These are phyloP conservation scores for Ophiostoma sp. DNA, from an alignment of 2,329 filamentous ascomycete genomes.

Conservation along the genomic window DNA sequence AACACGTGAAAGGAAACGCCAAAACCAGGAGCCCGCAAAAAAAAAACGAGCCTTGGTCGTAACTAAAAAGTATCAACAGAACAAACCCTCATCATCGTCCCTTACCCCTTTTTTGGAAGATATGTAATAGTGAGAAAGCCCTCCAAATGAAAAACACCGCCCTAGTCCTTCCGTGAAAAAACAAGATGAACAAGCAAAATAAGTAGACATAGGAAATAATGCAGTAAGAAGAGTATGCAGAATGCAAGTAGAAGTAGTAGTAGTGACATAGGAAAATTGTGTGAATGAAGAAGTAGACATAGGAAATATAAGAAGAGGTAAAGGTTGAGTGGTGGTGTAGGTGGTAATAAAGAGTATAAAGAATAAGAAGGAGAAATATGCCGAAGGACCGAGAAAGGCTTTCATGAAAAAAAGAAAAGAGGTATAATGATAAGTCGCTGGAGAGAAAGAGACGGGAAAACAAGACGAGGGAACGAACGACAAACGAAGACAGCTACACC, in stretches of 20 bases:
- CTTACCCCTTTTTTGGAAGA: neutral
- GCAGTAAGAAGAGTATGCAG: neutral
- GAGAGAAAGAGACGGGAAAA: slow-evolving; percentile 15
- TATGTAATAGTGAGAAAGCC: neutral
- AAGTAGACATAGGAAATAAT: neutral
- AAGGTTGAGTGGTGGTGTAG: neutral
- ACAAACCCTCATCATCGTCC: neutral
- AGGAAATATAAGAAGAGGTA: neutral
- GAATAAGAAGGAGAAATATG: neutral
- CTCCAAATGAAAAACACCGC: neutral
- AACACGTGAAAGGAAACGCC: neutral
- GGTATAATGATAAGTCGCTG: slow-evolving; percentile 4
- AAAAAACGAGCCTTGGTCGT: neutral
- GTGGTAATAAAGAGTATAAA: neutral
- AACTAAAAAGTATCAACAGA: neutral
- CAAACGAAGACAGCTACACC: slow-evolving; percentile 20
- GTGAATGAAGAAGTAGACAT: neutral
- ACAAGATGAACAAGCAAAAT: neutral
- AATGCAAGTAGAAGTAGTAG: neutral
- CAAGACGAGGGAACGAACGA: neutral
- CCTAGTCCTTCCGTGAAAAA: neutral
- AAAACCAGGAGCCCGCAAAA: neutral
- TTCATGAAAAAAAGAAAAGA: neutral
- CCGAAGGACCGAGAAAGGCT: neutral
- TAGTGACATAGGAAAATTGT: neutral